Conservation (phyloP, 2,329 filamentous ascomycete genomes). For the Exserohilum rostratum region DNA sequence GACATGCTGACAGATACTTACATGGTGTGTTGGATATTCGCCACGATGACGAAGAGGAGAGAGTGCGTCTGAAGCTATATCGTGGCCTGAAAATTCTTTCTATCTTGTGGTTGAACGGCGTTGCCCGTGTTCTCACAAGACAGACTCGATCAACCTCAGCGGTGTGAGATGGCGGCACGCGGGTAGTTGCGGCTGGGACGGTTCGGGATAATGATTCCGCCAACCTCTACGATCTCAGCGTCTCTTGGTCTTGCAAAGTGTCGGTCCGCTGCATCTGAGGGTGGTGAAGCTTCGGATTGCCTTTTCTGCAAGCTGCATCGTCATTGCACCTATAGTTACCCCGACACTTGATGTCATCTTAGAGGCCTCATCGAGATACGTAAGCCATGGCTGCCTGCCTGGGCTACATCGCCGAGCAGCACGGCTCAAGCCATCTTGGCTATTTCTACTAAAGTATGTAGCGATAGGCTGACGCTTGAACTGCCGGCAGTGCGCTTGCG, state of each 20-base stretch:
- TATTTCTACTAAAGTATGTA: neutral
- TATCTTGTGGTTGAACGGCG: neutral
- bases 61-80: neutral
- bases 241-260: neutral
- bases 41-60: neutral
- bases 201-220: constrained; percentile 3
- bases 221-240: neutral
- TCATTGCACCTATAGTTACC: neutral
- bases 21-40: no score
- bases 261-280: neutral
- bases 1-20: neutral
- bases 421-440: neutral
- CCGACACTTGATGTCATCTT: constrained; percentile 5
- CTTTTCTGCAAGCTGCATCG: constrained; percentile 1
- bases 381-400: neutral
- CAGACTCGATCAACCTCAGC: constrained; percentile 5
- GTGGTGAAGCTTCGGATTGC: neutral
- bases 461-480: no score
- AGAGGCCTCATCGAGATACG: constrained; percentile 1
- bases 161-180: constrained; percentile 3
- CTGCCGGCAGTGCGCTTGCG: neutral
- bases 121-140: neutral
- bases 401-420: neutral
- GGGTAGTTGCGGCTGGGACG: neutral
- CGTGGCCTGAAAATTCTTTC: neutral